Base-by-base conservation (phyloP, 2,329 filamentous ascomycete genomes). In the Incumbomyces delicatus region DNA sequence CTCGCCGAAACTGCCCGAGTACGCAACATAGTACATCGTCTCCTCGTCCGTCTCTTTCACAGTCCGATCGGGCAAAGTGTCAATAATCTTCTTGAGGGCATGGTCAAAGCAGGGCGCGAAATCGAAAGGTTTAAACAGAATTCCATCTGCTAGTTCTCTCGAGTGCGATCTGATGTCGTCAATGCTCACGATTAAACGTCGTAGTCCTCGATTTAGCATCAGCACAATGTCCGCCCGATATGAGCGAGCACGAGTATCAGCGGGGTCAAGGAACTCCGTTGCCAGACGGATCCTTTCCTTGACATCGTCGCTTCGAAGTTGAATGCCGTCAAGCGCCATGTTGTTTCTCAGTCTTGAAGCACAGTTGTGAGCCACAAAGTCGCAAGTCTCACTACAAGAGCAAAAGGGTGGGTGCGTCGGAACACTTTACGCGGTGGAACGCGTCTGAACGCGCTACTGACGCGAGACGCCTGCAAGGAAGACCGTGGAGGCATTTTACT, bases 121-220 rank as follows among this genome's bases (percentile, higher is more conserved):
- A 60, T 95, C 87, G 68, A 95, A 96, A 1, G 92, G 92, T 45
- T 83, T 77, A 57, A 83, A 80, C 37, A 98, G 77, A 32, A 98
- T 75, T 42, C 79, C 79, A 56, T 83, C 77, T 55, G 90, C 87
- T 50, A 96, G 77, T 57, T 92, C 86, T 54, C 79, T 67, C 61
- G 83, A 94, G 68, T 95, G 90, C 53, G 87, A 77, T 64, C 92
- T 80, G 53, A 96, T 85, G 65, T 95, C 87, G 66, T 96, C 90
- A 57, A 96, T 79, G 64, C 83, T 87, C 57, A 90, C 84, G 52
- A 70, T 77, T 40, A 82, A 66, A 59, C 79, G 69, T 51, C 77
- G 68, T 47, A 74, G 61, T 17, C 75, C 75, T 51, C 78, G 73
- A 60, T 82, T 81, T 44, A 83, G 71, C 79, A 83, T 83, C 54